phyloP scores from a whole-genome alignment of 805 yeast genomes.

The Candida silvicultrix region DNA sequence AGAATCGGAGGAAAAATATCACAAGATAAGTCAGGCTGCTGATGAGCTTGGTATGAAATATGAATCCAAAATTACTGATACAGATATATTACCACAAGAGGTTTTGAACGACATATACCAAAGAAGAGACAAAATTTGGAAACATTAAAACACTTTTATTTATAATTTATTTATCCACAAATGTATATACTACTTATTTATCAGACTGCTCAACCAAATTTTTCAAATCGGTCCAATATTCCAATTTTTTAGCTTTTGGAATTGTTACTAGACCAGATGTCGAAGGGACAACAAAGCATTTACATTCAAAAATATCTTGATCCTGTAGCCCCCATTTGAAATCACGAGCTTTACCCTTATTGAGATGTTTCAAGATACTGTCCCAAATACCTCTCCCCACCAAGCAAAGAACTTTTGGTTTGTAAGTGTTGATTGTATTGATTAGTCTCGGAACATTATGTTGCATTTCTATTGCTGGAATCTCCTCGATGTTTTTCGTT shows the following conservation, averaged over 20 bases:
- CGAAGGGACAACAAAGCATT: conserved; percentile 57
- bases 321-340: conserved; percentile 51
- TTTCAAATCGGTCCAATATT: conserved; percentile 40
- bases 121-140: conserved; percentile 15
- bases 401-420: conserved; percentile 43
- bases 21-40: conserved; percentile 9
- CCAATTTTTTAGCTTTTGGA: conserved; percentile 36
- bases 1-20: conserved; percentile 4
- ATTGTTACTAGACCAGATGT: conserved; percentile 68
- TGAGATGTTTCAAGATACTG: conserved; percentile 32
- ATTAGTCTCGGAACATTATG: conserved; percentile 48
- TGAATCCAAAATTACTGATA: conserved; percentile 3
- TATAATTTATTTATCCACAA: conserved; percentile 2
- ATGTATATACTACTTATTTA: not conserved
- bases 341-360: conserved; percentile 21
- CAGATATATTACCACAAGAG: conserved; percentile 3
- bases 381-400: conserved; percentile 80
- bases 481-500: conserved; percentile 51
- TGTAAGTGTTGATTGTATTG: conserved; percentile 30
- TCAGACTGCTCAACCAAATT: not conserved
- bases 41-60: conserved; percentile 13
- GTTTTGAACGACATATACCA: conserved; percentile 7
- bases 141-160: not conserved
- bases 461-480: conserved; percentile 44
- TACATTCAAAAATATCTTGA: conserved; percentile 9